phyloP scores from a whole-genome alignment of 2,329 filamentous ascomycete species.

The Parasarocladium wereldwijsianum region DNA sequence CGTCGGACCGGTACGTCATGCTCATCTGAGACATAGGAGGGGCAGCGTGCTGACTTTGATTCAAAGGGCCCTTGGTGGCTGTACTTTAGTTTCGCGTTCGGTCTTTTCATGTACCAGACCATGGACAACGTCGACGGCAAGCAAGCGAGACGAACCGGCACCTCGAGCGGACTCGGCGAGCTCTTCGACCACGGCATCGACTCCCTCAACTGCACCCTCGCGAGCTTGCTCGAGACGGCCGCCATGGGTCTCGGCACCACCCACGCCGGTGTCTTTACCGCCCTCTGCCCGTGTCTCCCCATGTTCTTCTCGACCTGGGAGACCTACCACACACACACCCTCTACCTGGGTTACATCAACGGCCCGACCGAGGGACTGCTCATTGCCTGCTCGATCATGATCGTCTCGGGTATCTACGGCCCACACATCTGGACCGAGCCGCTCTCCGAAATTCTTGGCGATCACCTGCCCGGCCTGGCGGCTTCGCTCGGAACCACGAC shows the following conservation, averaged over 20 bases:
- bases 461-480: conserved; percentile 31
- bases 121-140: conserved; percentile 99
- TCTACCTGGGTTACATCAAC: conserved; percentile 94
- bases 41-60: conserved; percentile 4
- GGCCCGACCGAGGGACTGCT: conserved; percentile 92
- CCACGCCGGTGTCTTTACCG: conserved; percentile 77
- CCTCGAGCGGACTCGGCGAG: conserved; percentile 86
- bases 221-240: conserved; percentile 76
- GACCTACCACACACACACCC: conserved; percentile 94
- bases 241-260: conserved; percentile 85
- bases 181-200: conserved; percentile 98
- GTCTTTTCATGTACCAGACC: conserved; percentile 97
- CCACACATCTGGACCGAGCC: conserved; percentile 74
- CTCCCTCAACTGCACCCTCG: conserved; percentile 91
- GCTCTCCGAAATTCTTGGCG: conserved; percentile 54
- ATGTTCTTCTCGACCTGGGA: conserved; percentile 99
- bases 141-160: conserved; percentile 86
- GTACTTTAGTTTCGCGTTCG: conserved; percentile 90
- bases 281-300: conserved; percentile 76
- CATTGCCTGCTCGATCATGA: conserved; percentile 76
- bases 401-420: conserved; percentile 73
- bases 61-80: conserved; percentile 71
- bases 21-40: conserved; percentile 5
- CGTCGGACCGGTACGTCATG: conserved; percentile 60
- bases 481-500: conserved; percentile 53